These are phyloP conservation scores for Lachnum nothofagi DNA, from an alignment of 2,329 filamentous ascomycete genomes.

Conservation along the genomic window DNA sequence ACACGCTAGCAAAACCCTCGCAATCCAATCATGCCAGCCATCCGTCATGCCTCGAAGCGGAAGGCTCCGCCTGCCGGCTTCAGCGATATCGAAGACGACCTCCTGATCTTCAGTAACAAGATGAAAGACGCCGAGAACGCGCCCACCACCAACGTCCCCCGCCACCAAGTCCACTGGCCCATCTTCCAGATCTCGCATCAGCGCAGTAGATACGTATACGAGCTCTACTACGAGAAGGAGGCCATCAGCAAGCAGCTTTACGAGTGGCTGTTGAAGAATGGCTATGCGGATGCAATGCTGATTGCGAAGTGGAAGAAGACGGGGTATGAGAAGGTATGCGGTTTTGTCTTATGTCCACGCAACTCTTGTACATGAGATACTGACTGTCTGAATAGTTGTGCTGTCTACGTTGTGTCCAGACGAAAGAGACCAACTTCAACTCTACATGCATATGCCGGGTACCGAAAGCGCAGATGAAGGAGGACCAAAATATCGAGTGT, in stretches of 20 bases:
- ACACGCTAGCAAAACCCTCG: too few relatives aligned
- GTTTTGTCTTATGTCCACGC: slow-evolving; percentile 11
- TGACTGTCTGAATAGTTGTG: slow-evolving; percentile 58
- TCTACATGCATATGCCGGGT: slow-evolving; percentile 96
- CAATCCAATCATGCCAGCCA: slow-evolving; percentile 64
- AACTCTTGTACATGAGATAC: not conserved
- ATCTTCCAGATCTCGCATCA: slow-evolving; percentile 97
- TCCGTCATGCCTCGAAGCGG: slow-evolving; percentile 68
- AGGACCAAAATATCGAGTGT: slow-evolving; percentile 85
- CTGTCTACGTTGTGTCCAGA: slow-evolving; percentile 92
- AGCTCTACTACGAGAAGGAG: slow-evolving; percentile 96
- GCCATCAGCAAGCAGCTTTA: slow-evolving; percentile 89
- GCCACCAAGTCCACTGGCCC: slow-evolving; percentile 91
- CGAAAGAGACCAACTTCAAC: slow-evolving; percentile 99
- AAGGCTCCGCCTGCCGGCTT: slow-evolving; percentile 84
- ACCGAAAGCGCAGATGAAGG: slow-evolving; percentile 81
- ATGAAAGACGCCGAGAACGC: slow-evolving; percentile 95
- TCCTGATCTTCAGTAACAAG: slow-evolving; percentile 80
- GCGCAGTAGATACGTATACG: slow-evolving; percentile 87
- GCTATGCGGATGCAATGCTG: slow-evolving; percentile 87
- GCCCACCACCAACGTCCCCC: slow-evolving; percentile 69
- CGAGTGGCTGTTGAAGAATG: slow-evolving; percentile 94
- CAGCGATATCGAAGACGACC: slow-evolving; percentile 80
- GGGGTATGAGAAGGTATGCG: slow-evolving; percentile 85
- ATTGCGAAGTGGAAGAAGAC: slow-evolving; percentile 99